Conservation (phyloP, 2,329 filamentous ascomycete genomes). For the Aspergillus quadricinctus region DNA sequence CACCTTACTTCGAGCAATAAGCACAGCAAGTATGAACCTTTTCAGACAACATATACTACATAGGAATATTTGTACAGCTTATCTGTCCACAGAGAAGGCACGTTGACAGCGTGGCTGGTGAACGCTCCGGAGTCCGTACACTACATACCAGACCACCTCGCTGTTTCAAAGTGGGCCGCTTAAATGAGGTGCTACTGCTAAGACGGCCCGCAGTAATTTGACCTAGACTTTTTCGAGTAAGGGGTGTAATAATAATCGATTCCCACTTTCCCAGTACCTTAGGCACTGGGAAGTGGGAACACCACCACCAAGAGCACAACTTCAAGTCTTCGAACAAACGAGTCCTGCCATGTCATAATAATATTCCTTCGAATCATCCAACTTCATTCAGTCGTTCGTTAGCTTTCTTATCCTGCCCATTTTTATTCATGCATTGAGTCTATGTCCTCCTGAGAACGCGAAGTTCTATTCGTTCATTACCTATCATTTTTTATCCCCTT, state of each 20-base stretch:
- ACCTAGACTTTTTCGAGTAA: neutral
- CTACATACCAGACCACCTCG: neutral
- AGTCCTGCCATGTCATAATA: slow-evolving; percentile 22
- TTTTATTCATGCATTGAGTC: slow-evolving; percentile 9
- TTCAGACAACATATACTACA: too few relatives aligned
- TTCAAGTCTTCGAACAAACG: slow-evolving; percentile 7
- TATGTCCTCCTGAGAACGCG: slow-evolving; percentile 6
- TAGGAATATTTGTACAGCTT: too few relatives aligned
- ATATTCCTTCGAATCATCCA: slow-evolving; percentile 20
- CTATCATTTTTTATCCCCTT: slow-evolving; percentile 12
- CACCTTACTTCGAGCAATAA: too few relatives aligned
- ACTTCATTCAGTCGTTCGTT: slow-evolving; percentile 30
- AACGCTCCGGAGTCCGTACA: neutral
- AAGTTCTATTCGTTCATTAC: slow-evolving; percentile 8
- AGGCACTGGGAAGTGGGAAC: neutral
- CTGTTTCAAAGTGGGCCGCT: neutral
- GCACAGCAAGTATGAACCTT: too few relatives aligned
- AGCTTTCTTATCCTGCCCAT: slow-evolving; percentile 14
- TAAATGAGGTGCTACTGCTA: neutral
- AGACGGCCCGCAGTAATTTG: neutral
- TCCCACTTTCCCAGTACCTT: neutral
- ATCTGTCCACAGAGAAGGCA: too few relatives aligned
- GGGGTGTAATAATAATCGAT: neutral
- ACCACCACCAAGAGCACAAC: neutral
- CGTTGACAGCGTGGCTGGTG: neutral